Percentiles rank a stretch among this genome's conserved stretches.
Evolutionary conservation across 2,329 filamentous ascomycete species (phyloP).

Genomic region (Decorospora gaudefroyi): DNA sequence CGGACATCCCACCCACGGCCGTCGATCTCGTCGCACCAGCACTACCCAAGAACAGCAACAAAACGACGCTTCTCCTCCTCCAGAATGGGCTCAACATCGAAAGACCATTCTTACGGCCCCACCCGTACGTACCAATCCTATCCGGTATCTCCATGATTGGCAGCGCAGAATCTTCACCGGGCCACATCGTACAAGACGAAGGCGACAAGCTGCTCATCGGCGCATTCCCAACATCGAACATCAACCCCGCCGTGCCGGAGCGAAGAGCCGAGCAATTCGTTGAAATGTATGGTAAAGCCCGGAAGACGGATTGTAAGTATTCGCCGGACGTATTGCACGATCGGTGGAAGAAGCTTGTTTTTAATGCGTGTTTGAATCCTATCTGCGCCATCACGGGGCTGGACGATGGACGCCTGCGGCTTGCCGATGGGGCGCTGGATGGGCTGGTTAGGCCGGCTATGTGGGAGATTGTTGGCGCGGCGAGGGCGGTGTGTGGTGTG

Average conservation of each 20-base stretch:
- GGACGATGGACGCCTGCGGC: conserved; percentile 57
- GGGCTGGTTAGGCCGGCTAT: conserved; percentile 59
- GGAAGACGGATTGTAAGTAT: conserved; percentile 52
- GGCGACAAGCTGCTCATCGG: conserved; percentile 58
- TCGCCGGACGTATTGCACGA: conserved; percentile 51
- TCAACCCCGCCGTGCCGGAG: conserved; percentile 28
- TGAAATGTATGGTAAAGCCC: conserved; percentile 53
- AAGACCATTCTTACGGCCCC: conserved; percentile 55
- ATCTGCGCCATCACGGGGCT: conserved; percentile 58
- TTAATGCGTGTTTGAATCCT: conserved; percentile 58
- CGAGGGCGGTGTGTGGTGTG: conserved; percentile 52
- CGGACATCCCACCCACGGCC: conserved; percentile 57
- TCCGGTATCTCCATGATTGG: conserved; percentile 60
- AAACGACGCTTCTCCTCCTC: conserved; percentile 61
- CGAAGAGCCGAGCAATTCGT: conserved; percentile 53
- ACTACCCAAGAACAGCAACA: conserved; percentile 52
- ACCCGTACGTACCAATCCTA: conserved; percentile 59
- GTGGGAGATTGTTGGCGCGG: conserved; percentile 55
- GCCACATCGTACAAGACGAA: conserved; percentile 59
- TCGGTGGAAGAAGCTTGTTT: conserved; percentile 59
- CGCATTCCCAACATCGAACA: conserved; percentile 51
- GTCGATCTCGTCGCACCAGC: conserved; percentile 58
- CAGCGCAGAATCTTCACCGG: conserved; percentile 54
- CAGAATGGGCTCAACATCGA: conserved; percentile 70
- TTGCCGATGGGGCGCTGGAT: conserved; percentile 53